Evolutionary conservation across 1,139 yeast species (phyloP).

Genomic region (Zygosaccharomyces sapae): DNA sequence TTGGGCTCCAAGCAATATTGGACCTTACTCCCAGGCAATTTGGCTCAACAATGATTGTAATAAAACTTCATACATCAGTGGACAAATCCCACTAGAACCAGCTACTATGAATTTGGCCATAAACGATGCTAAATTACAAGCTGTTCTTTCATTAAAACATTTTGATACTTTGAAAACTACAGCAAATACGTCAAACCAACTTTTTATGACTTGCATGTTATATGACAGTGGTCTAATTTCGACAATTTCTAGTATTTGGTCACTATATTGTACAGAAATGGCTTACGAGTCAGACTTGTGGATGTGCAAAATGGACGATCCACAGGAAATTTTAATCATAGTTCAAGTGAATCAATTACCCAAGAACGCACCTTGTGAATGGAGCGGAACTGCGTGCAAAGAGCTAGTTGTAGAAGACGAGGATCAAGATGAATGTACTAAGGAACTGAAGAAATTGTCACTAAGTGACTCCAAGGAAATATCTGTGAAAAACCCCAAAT

Average conservation of each 20-base stretch:
- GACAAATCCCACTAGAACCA: slow-evolving; percentile 87
- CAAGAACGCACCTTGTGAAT: slow-evolving; percentile 65
- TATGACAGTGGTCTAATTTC: slow-evolving; percentile 37
- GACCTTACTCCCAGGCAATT: slow-evolving; percentile 90
- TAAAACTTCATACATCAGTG: slow-evolving; percentile 65
- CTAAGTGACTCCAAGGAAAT: slow-evolving; percentile 6
- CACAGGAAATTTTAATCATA: slow-evolving; percentile 42
- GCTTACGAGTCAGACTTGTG: slow-evolving; percentile 27
- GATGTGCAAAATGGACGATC: slow-evolving; percentile 29
- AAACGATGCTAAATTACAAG: slow-evolving; percentile 37
- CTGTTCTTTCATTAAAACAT: slow-evolving; percentile 66
- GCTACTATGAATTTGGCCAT: slow-evolving; percentile 50
- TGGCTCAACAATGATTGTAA: slow-evolving; percentile 43
- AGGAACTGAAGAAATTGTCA: slow-evolving; percentile 3
- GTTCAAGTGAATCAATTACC: slow-evolving; percentile 66
- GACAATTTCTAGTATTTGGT: slow-evolving; percentile 42
- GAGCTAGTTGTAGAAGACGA: slow-evolving; percentile 40
- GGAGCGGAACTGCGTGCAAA: slow-evolving; percentile 62
- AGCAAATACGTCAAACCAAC: slow-evolving; percentile 44
- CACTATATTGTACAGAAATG: slow-evolving; percentile 26
- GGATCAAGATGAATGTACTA: slow-evolving; percentile 34
- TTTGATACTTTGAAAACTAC: slow-evolving; percentile 58
- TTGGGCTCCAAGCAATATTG: slow-evolving; percentile 98
- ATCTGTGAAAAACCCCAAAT: slow-evolving; percentile 8
- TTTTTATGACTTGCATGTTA: slow-evolving; percentile 54